These are phyloP conservation scores for Ceraceosorus guamensis DNA, from an alignment of 1,284 basidiomycete species.

Conservation along the genomic window DNA sequence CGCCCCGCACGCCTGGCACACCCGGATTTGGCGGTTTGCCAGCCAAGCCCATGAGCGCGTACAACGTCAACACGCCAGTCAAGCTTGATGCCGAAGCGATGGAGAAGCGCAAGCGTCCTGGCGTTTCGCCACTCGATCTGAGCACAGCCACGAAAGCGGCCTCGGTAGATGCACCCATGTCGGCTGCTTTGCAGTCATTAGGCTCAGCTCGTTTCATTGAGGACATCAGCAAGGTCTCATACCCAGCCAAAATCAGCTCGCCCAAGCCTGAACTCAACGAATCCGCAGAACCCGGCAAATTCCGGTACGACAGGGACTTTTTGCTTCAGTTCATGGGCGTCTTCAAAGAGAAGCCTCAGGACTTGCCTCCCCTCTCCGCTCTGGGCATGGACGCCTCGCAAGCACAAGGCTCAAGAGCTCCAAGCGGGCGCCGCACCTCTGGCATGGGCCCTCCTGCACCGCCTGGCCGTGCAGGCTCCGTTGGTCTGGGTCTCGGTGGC, in stretches of 20 bases:
- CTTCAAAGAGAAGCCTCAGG: conserved; percentile 88
- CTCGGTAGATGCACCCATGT: conserved; percentile 20
- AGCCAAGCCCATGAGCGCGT: conserved; percentile 36
- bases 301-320: conserved; percentile 96
- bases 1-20: conserved; percentile 39
- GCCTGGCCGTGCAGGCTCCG: conserved; percentile 20
- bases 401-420: conserved; percentile 24
- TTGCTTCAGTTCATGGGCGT: conserved; percentile 92
- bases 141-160: not conserved
- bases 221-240: conserved; percentile 68
- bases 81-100: conserved; percentile 38
- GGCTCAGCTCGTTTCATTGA: conserved; percentile 61
- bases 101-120: conserved; percentile 34
- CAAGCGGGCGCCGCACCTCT: conserved; percentile 24
- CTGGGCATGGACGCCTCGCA: conserved; percentile 60
- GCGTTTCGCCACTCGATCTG: conserved; percentile 6
- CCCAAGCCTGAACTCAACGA: conserved; percentile 79
- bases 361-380: conserved; percentile 78
- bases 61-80: conserved; percentile 26
- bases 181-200: conserved; percentile 27
- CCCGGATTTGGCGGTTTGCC: conserved; percentile 42
- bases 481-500: conserved; percentile 36
- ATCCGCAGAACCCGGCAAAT: conserved; percentile 74
- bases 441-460: conserved; percentile 38
- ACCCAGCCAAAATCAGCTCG: conserved; percentile 76